A percentile compares a stretch with the other conserved stretches of the same genome.
phyloP scores from a whole-genome alignment of 192 early-diverging fungal genomes.

The Rhizoclosmatium globosum region DNA sequence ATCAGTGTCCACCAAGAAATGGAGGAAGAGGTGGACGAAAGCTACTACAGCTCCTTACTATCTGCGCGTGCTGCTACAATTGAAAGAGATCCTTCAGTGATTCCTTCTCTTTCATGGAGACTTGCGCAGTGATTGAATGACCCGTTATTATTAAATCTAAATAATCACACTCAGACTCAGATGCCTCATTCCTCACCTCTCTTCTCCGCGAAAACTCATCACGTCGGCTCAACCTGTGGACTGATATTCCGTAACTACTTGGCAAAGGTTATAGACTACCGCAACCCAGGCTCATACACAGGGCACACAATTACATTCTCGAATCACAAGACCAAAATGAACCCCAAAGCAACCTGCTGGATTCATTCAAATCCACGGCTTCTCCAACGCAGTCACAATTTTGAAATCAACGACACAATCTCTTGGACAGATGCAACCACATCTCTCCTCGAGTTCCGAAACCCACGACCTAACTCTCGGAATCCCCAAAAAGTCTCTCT shows the following conservation, averaged over 20 bases:
- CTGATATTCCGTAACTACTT: constrained; percentile 13
- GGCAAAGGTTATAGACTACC: constrained; percentile 9
- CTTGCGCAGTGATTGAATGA: no score
- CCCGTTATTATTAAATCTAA: no score
- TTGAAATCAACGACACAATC: constrained; percentile 19
- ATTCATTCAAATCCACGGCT: neutral
- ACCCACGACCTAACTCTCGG: neutral
- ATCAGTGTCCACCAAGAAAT: constrained; percentile 1
- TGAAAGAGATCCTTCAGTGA: no score
- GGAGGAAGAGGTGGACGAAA: neutral
- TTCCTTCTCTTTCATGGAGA: neutral
- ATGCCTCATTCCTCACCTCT: neutral
- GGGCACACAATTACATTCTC: neutral
- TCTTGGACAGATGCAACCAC: constrained; percentile 29
- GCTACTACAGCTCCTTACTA: neutral
- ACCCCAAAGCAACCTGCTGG: neutral
- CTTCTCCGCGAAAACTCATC: neutral
- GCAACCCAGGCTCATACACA: neutral
- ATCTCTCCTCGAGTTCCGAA: constrained; percentile 23
- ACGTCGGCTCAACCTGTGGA: constrained; percentile 18
- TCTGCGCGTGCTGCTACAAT: neutral
- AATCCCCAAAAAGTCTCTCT: no score
- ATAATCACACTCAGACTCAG: neutral
- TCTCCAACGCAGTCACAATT: neutral
- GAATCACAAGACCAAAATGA: neutral